phyloP scores from a whole-genome alignment of 2,329 filamentous ascomycete species.

The Sarocladiaceae sp. region DNA sequence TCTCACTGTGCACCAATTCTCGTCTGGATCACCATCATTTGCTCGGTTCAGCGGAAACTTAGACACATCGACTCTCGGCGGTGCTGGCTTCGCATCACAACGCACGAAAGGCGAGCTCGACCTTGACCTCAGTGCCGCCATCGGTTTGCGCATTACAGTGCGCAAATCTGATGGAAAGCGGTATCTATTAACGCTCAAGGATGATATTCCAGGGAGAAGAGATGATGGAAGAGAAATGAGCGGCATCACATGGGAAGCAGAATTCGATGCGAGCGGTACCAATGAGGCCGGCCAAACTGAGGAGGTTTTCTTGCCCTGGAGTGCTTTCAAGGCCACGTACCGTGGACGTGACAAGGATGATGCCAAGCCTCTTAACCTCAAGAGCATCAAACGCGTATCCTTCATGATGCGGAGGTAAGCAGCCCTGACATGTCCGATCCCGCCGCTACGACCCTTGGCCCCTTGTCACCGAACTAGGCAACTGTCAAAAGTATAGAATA shows the following conservation, averaged over 20 bases:
- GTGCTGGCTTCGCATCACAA: constrained; percentile 79
- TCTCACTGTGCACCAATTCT: constrained; percentile 27
- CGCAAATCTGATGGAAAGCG: constrained; percentile 52
- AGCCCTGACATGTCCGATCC: background rate
- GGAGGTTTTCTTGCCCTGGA: constrained; percentile 56
- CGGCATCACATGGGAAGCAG: constrained; percentile 69
- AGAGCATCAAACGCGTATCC: constrained; percentile 60
- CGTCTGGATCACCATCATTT: constrained; percentile 16
- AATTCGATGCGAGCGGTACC: constrained; percentile 44
- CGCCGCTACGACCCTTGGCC: background rate
- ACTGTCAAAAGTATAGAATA: background rate
- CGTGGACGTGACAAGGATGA: constrained; percentile 62
- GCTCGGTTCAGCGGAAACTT: constrained; percentile 66
- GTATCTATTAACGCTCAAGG: constrained; percentile 74
- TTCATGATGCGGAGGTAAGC: constrained; percentile 78
- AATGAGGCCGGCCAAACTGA: constrained; percentile 17
- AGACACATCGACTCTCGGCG: constrained; percentile 71
- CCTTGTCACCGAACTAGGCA: background rate
- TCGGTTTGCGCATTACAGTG: constrained; percentile 56
- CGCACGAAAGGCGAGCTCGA: constrained; percentile 55
- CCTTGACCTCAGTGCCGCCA: constrained; percentile 62
- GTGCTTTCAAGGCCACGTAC: constrained; percentile 66
- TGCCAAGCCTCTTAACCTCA: constrained; percentile 53
- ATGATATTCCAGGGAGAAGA: constrained; percentile 53
- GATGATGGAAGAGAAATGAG: constrained; percentile 67